phyloP scores from a whole-genome alignment of 1,284 basidiomycete species.

The Boletus hoseneyae region DNA sequence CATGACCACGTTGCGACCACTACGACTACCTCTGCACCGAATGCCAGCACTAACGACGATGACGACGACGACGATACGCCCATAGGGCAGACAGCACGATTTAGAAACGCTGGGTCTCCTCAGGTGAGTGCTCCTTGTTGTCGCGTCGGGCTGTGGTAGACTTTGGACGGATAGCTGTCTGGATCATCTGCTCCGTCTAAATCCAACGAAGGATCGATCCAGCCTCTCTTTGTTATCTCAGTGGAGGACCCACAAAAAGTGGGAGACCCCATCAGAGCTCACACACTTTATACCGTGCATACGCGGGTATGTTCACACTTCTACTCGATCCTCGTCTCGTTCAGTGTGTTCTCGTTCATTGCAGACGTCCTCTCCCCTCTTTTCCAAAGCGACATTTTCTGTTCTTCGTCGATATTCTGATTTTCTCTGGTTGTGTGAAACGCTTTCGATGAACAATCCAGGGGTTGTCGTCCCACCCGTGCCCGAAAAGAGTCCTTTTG shows the following conservation, averaged over 20 bases:
- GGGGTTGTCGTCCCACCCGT: conserved; percentile 96
- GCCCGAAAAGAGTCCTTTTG: conserved; percentile 93
- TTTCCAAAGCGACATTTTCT: conserved; percentile 79
- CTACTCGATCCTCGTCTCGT: conserved; percentile 1
- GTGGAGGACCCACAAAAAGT: conserved; percentile 94
- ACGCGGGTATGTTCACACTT: conserved; percentile 58
- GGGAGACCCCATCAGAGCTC: conserved; percentile 87
- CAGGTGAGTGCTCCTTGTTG: conserved; percentile 15
- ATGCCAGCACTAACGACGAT: conserved; percentile 38
- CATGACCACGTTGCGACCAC: conserved; percentile 27
- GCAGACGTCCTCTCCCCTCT: conserved; percentile 81
- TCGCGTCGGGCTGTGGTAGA: not conserved
- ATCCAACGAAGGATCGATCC: conserved; percentile 42
- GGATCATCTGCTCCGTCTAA: conserved; percentile 18
- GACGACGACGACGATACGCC: conserved; percentile 75
- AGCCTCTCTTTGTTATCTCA: conserved; percentile 71
- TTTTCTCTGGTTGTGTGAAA: conserved; percentile 96
- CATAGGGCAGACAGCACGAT: conserved; percentile 53
- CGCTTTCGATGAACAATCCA: conserved; percentile 88
- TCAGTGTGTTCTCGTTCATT: not conserved
- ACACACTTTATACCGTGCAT: conserved; percentile 93
- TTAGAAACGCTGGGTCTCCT: conserved; percentile 32
- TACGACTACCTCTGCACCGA: conserved; percentile 13
- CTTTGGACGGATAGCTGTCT: conserved; percentile 16
- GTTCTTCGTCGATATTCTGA: conserved; percentile 95